Base-by-base conservation (phyloP, 2,329 filamentous ascomycete genomes). In the Albifimbria verrucaria region DNA sequence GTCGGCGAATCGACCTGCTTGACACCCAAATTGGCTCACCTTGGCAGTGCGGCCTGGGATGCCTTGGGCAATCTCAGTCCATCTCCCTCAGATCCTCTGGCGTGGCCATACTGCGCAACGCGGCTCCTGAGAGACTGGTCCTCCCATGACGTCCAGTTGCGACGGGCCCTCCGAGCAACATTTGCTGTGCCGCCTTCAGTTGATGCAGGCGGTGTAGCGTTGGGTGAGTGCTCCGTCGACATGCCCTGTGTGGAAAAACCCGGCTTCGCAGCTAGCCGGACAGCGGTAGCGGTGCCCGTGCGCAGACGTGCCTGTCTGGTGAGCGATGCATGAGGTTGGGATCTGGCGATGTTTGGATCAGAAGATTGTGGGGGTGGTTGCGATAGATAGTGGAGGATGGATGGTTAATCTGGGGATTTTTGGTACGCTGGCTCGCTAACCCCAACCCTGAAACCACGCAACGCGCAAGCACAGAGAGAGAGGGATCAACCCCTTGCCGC, bases 41-140 rank as follows among this genome's bases (percentile, higher is more conserved):
- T 64, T 66, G n/a, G 63, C 59, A 15, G 64, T 64, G 7, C 64
- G 57, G 3, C 62, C 61, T 7, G 61, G 55, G 11, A 66, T 51
- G 6, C 57, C 58, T 5, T 58, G 50, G 17, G 64, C 56, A 46
- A 66, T 63, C 23, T 66, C 62, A 49, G 64, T 66, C 64, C 64
- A 66, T 22, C 58, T 56, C n/a, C 63, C 12, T 63, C 60, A 1
- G 60, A 57, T 0, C 64, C 64, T 20, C 62, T 48, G 3, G 59
- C 56, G 24, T 63, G 63, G 15, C 62, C 62, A 53, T 62, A 66
- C 11, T 63, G 64, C 22, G 58, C 59, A n/a, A 66, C 61, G 11
- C 64, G 60, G 5, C 55, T 57, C 55, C 58, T 63, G 24, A 66
- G 48, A 43, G 56, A 59, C n/a, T 61, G 57, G 57, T 66, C 64